Evolutionary conservation across 139 green algal genomes (phyloP), one percentile per base, ranked within the genome.

Genomic region (Chlamydomonas eustigma): DNA sequence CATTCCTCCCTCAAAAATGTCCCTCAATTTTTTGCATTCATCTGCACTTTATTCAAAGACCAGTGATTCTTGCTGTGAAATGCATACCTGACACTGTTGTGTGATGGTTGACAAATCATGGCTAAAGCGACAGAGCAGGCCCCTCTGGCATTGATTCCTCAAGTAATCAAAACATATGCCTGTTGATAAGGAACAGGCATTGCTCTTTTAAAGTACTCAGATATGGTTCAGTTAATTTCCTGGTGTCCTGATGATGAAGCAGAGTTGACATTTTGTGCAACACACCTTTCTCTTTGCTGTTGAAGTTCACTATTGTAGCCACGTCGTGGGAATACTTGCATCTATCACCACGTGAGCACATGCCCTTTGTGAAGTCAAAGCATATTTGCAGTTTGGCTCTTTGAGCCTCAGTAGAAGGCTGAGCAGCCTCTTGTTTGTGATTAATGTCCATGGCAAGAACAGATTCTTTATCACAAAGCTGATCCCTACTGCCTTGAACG

Each of bases 131-230:
- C 92, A 97, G 37, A 96, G 79, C 30, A 92, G 82, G 22, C 92
- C 92, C 0, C 92, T 82, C 25, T 89, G 80, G 84, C 92, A 97
- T 51, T 89, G 81, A 58, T 87, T 90, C 33, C 91, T 81, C 35
- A 95, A 81, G 78, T 93, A 96, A 76, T 95, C 92, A 76, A 97
- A 97, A 79, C 92, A 97, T 38, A 96, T 93, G 72, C 92, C 75
- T 74, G 39, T 34, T 6, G 38, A 6, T 30, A 30, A 70, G 18
- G 18, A 70, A 5, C 18, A 28, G 44, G 44, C 12, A 58, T 58
- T n/a, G n/a, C n/a, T n/a, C n/a, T n/a, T n/a, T n/a, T n/a, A n/a
- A n/a, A n/a, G n/a, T n/a, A n/a, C n/a, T n/a, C n/a, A n/a, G n/a
- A n/a, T n/a, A n/a, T n/a, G n/a, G n/a, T n/a, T n/a, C n/a, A n/a